Percentiles rank a stretch among this genome's conserved stretches.
Conservation (phyloP, 2,329 filamentous ascomycete species). For the Colletotrichum caudatum region DNA sequence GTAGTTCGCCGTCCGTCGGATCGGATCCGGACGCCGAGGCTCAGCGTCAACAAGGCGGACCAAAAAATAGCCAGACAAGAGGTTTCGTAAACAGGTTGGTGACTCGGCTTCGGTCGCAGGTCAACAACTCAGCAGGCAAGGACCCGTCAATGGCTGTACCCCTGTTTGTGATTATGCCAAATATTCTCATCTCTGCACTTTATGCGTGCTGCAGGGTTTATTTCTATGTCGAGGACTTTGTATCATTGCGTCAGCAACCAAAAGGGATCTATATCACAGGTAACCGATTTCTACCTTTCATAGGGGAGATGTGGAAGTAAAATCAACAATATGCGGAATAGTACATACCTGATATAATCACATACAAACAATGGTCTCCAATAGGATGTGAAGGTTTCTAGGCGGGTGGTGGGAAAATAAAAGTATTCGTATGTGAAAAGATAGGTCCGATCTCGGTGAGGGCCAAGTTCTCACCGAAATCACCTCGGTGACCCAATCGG, state of each 20-base stretch:
- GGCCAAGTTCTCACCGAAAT: not conserved
- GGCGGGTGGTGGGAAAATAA: not conserved
- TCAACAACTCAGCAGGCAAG: not conserved
- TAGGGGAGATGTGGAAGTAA: conserved; percentile 15
- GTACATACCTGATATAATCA: not conserved
- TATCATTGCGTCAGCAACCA: conserved; percentile 16
- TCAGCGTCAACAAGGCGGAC: not conserved
- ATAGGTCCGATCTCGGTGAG: conserved; percentile 10
- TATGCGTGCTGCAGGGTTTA: not conserved
- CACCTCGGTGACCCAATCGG: conserved; percentile 10
- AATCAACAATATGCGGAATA: not conserved
- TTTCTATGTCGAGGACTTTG: conserved; percentile 25
- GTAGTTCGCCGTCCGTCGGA: no score
- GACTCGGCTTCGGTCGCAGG: not conserved
- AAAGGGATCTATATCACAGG: conserved; percentile 1
- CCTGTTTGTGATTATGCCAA: not conserved
- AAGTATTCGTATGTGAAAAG: not conserved
- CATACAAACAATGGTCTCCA: not conserved
- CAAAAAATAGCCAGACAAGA: not conserved
- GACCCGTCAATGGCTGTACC: conserved; percentile 3
- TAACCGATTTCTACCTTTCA: conserved; percentile 12
- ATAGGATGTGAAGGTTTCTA: not conserved
- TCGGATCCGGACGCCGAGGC: not conserved
- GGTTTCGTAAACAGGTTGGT: not conserved
- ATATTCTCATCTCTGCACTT: not conserved